Conservation (phyloP, 441 rosid genomes). For the Erodium texanum region DNA sequence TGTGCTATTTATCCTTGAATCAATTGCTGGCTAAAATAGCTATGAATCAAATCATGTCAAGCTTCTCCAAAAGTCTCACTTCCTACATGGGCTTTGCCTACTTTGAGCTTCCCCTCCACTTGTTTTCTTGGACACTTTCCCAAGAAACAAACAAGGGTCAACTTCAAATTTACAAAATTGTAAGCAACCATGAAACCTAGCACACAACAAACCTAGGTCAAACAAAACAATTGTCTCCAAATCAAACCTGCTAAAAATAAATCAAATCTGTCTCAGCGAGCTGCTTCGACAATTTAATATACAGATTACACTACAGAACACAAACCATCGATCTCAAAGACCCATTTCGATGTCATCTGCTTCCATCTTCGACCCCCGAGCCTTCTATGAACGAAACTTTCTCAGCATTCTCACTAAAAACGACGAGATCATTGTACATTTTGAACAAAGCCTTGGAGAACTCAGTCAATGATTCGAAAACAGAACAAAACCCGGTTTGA, state of each 20-base stretch:
- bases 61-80: not conserved
- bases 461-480: slow-evolving; percentile 42
- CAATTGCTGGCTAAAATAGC: too few relatives aligned
- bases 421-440: slow-evolving; percentile 46
- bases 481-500: slow-evolving; percentile 38
- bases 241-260: slow-evolving; percentile 15
- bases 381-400: slow-evolving; percentile 27
- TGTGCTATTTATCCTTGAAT: too few relatives aligned
- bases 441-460: slow-evolving; percentile 46
- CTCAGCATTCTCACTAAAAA: slow-evolving; percentile 24
- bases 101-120: not conserved
- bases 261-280: slow-evolving; percentile 40
- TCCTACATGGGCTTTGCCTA: slow-evolving; percentile 14
- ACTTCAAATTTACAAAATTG: slow-evolving; percentile 20
- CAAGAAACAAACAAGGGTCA: slow-evolving; percentile 2
- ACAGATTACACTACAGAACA: slow-evolving; percentile 19
- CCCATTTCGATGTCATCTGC: slow-evolving; percentile 22
- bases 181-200: slow-evolving; percentile 16
- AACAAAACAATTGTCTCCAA: slow-evolving; percentile 18
- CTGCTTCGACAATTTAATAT: slow-evolving; percentile 41
- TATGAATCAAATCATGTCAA: not conserved
- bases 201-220: slow-evolving; percentile 1
- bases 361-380: slow-evolving; percentile 27
- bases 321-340: not conserved
- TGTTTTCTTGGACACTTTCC: slow-evolving; percentile 2